phyloP scores from a whole-genome alignment of 2,329 filamentous ascomycete genomes.

The Fusarium napiforme region DNA sequence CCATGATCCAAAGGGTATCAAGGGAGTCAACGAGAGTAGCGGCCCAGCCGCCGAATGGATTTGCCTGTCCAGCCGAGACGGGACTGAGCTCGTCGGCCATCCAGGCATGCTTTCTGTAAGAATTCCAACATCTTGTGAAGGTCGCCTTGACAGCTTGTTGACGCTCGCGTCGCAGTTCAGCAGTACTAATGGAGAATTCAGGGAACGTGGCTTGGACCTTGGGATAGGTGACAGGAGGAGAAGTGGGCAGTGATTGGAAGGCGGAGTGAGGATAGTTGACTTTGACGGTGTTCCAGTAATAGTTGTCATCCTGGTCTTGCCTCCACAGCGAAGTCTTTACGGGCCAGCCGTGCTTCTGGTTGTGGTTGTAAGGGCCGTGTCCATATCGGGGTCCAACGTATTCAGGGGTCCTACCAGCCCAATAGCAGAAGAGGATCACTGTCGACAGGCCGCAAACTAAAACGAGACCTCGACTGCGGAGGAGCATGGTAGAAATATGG shows the following conservation, averaged over 20 bases:
- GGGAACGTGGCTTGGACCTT: slow-evolving; percentile 49
- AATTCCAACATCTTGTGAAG: slow-evolving; percentile 59
- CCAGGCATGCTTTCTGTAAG: slow-evolving; percentile 73
- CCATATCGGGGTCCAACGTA: slow-evolving; percentile 28
- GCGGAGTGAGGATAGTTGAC: slow-evolving; percentile 44
- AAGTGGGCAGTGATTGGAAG: slow-evolving; percentile 48
- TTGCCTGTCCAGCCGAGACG: slow-evolving; percentile 60
- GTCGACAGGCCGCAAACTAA: slow-evolving; percentile 34
- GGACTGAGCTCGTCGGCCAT: slow-evolving; percentile 71
- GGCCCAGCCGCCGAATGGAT: slow-evolving; percentile 74
- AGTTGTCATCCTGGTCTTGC: slow-evolving; percentile 40
- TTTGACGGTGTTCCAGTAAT: slow-evolving; percentile 45
- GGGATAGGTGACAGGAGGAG: slow-evolving; percentile 45
- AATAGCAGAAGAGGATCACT: slow-evolving; percentile 37
- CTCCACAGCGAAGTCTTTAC: slow-evolving; percentile 39
- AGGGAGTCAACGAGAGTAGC: slow-evolving; percentile 75
- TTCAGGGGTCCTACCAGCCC: slow-evolving; percentile 29
- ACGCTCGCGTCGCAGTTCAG: slow-evolving; percentile 48
- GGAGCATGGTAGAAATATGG: slow-evolving; percentile 32
- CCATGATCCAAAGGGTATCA: slow-evolving; percentile 81
- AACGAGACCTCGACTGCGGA: slow-evolving; percentile 38
- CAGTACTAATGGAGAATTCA: slow-evolving; percentile 41
- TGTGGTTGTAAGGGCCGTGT: slow-evolving; percentile 34
- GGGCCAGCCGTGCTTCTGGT: slow-evolving; percentile 37
- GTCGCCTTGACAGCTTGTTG: slow-evolving; percentile 54